Conservation (phyloP, 345 rosid species). For the Eucalyptus sp. region DNA sequence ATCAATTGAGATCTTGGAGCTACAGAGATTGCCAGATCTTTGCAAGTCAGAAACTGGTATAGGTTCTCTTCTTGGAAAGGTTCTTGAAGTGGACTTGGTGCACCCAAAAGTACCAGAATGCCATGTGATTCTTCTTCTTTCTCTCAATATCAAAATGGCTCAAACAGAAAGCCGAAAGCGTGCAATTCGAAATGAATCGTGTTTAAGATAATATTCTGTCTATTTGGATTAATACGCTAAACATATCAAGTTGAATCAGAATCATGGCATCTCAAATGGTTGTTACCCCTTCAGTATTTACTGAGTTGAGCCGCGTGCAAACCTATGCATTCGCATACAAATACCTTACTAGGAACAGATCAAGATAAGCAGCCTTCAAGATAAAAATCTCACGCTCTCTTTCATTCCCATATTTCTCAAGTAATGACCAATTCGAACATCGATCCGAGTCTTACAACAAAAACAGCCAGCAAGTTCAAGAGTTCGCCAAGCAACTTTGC, state of each 20-base stretch:
- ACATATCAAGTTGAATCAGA: background rate
- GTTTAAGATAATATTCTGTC: background rate
- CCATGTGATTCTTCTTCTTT: background rate
- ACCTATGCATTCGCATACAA: background rate
- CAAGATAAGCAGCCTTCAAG: background rate
- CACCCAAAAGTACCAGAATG: background rate
- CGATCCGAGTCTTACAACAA: background rate
- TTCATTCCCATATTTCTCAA: background rate
- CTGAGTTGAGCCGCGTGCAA: background rate
- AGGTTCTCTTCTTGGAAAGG: background rate
- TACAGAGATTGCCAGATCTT: background rate
- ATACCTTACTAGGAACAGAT: background rate
- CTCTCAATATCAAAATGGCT: background rate
- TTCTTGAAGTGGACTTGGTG: background rate
- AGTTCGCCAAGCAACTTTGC: constrained; percentile 36
- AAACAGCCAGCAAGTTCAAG: background rate
- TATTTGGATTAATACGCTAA: background rate
- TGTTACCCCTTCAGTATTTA: background rate
- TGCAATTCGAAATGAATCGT: background rate
- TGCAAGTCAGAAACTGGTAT: background rate
- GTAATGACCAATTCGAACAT: background rate
- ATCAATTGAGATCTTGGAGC: background rate
- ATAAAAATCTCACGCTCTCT: background rate
- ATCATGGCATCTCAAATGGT: background rate
- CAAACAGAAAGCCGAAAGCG: background rate